A percentile compares a stretch with the other conserved stretches of the same genome.
Conservation (phyloP, 1,284 basidiomycete species). For the Cutaneotrichosporon sp. region DNA sequence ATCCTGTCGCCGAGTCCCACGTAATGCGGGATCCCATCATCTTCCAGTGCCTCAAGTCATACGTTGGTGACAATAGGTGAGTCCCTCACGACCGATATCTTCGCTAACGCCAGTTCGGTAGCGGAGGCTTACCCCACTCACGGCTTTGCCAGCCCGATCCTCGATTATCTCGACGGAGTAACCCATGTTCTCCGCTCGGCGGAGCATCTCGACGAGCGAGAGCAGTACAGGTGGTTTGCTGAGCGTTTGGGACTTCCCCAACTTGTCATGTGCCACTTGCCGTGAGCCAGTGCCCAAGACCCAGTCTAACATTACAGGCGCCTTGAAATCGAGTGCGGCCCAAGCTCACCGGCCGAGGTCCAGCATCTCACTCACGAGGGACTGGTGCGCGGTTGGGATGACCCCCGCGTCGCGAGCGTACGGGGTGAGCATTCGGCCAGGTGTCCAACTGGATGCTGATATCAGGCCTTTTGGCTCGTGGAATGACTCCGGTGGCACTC, state of each 20-base stretch:
- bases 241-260: neutral
- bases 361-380: neutral
- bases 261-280: neutral
- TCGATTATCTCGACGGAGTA: conserved; percentile 8
- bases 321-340: conserved; percentile 2
- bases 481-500: conserved; percentile 1
- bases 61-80: neutral
- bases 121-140: neutral
- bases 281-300: neutral
- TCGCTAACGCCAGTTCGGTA: neutral
- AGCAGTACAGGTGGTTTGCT: conserved; percentile 6
- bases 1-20: neutral
- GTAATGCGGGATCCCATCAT: conserved; percentile 9
- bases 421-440: neutral
- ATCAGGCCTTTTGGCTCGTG: conserved; percentile 3
- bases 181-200: conserved; percentile 5
- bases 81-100: neutral
- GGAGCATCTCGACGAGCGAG: neutral
- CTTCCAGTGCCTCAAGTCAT: neutral
- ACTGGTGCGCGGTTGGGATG: conserved; percentile 1
- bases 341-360: neutral
- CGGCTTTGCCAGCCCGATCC: conserved; percentile 5
- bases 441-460: neutral
- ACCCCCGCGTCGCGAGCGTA: conserved; percentile 6
- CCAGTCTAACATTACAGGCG: neutral